Evolutionary conservation across 164 flowering plant species (phyloP), one percentile per base, ranked within the genome.

Genomic region (Macadamia integrifolia): DNA sequence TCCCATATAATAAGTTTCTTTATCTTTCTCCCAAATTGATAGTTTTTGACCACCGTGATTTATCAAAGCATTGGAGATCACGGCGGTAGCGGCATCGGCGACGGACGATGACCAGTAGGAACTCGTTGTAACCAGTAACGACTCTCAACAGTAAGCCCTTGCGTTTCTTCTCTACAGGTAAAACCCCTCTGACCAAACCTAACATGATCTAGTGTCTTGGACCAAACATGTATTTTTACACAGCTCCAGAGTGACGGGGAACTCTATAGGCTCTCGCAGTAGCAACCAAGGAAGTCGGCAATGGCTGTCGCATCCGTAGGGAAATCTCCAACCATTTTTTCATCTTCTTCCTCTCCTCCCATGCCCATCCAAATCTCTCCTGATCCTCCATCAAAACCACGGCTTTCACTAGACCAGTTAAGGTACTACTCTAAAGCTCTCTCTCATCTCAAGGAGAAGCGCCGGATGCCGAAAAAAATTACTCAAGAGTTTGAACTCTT

Each of bases 401-500:
- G 69, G 9, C 80, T 90, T 61, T 71, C 88, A 2, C 55, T 82
- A 35, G 84, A 88, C 67, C 93, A 90, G 78, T n/a, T 67, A 30
- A 64, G 66, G 3, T 32, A 58, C 77, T 88, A 90, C 80, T 72
- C 79, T 12, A 74, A 86, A 53, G 96, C 93, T 43, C 81, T 88
- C 61, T 48, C 32, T 3, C 50, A 62, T 64, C 74, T 90, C 74
- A 78, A 68, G 60, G 73, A 80, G n/a, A 89, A 84, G 82, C 71
- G 75, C 56, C 69, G 17, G 31, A 58, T 28, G 43, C 80, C 85
- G 6, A 59, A 72, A 0, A n/a, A 8, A 18, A 81, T 88, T 65
- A 29, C 3, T 28, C 71, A 69, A 55, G 96, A 90, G 80, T 90
- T 90, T 73, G 62, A 44, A 13, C 57, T 23, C 17, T 72, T 88